A percentile compares a stretch with the other conserved stretches of the same genome.
phyloP scores from a whole-genome alignment of 2,329 filamentous ascomycete species.

The Pseudogymnoascus sp. region DNA sequence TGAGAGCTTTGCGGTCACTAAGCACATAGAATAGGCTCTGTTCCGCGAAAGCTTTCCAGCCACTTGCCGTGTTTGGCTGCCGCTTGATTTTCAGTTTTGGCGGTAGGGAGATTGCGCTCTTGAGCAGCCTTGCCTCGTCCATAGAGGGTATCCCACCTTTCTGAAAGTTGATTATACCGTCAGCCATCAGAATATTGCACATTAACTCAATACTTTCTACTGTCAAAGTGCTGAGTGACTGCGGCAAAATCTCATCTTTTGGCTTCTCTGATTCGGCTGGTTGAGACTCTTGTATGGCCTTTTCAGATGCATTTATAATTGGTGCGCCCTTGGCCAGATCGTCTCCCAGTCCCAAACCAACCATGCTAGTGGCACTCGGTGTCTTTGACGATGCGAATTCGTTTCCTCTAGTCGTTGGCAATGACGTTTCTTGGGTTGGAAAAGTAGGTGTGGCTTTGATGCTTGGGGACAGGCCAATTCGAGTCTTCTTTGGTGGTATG shows the following conservation, averaged over 20 bases:
- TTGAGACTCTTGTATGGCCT: not conserved
- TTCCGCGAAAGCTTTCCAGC: constrained; percentile 56
- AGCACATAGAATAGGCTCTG: constrained; percentile 60
- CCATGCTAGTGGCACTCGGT: not conserved
- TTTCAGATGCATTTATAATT: not conserved
- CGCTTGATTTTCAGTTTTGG: not conserved
- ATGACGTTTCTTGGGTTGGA: not conserved
- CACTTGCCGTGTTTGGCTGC: constrained; percentile 2
- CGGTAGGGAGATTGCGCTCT: not conserved
- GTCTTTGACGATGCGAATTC: not conserved
- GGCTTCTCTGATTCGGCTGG: not conserved
- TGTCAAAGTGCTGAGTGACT: not conserved
- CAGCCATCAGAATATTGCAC: not conserved
- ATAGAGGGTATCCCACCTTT: not conserved
- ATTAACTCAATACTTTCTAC: not conserved
- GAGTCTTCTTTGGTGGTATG: not conserved
- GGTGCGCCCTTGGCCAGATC: not conserved
- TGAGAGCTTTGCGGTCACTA: constrained; percentile 47
- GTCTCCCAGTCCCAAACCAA: not conserved
- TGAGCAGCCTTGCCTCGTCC: not conserved
- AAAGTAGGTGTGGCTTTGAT: not conserved
- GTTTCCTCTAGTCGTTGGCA: not conserved
- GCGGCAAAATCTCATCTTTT: not conserved
- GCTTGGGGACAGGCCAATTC: not conserved
- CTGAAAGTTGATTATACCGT: not conserved